Base-by-base conservation (phyloP, 2,329 filamentous ascomycete species). In the Graphium sp. region DNA sequence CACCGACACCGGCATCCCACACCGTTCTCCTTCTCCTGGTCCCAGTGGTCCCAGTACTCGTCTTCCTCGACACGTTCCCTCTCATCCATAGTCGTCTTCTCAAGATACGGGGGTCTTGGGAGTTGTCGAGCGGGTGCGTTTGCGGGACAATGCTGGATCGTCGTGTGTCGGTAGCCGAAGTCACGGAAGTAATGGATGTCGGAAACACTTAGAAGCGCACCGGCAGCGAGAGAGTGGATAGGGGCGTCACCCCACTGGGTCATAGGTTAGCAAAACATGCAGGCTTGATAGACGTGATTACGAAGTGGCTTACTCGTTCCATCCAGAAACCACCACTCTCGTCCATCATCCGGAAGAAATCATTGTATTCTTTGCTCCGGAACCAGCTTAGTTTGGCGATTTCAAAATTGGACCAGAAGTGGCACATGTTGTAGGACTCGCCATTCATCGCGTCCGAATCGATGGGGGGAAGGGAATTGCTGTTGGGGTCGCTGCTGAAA, bases 401-500 rank as follows among this genome's bases (percentile, higher is more conserved):
- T 54, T 98, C 89, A 41, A 98, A 98, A 52, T 98, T 98, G 52
- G 84, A 93, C 89, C 89, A 98, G 62, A 94, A 98, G 60, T 98
- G 89, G 51, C 89, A 98, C 89, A 98, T 98, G 58, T 98, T 98
- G 64, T 98, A 98, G 43, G 75, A 81, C 52, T 98, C 89, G 37
- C 84, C 83, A 48, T 95, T 87, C 89, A 98, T 98, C 23, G 75
- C 70, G 46, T 95, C 85, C 0, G 78, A 74, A 45, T 95, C 83
- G 32, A 94, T 79, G 23, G 89, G 74, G 18, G 77, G 74, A n/a
- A 83, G 56, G 19, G 66, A 66, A 36, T 74, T 73, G 31, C 66
- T 65, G 21, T 70, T 73, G 15, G 81, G 74, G 35, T 92, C 79
- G 28, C 70, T 74, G 40, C 75, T 73, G 14, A 89, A 55, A 24